phyloP scores from a whole-genome alignment of 352 stramenopile species.

The Globisporangium irregulare region DNA sequence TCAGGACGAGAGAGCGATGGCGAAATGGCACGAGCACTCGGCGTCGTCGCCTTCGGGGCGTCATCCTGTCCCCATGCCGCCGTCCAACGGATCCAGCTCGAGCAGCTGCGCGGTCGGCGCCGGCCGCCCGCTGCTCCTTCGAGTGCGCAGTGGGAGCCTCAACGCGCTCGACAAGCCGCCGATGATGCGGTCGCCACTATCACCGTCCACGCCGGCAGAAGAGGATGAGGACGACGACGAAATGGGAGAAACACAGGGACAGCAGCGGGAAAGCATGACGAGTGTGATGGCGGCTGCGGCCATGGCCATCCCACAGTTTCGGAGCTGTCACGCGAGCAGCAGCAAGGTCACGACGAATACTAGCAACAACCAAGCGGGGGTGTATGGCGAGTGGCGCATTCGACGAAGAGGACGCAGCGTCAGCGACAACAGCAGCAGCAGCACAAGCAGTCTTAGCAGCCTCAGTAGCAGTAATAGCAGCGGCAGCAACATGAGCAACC shows the following conservation, averaged over 20 bases:
- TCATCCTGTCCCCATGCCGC: neutral
- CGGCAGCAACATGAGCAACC: slow-evolving; percentile 19
- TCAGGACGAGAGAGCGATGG: slow-evolving; percentile 10
- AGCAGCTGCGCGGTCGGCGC: slow-evolving; percentile 2
- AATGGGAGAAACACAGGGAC: neutral
- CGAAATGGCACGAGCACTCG: slow-evolving; percentile 13
- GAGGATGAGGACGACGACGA: neutral
- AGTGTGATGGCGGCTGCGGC: slow-evolving; percentile 9
- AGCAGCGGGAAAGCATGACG: neutral
- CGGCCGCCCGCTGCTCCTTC: slow-evolving; percentile 1
- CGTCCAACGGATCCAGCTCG: neutral
- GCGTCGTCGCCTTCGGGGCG: neutral
- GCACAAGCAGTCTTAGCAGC: slow-evolving; percentile 51
- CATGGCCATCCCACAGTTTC: slow-evolving; percentile 45
- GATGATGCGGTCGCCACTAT: neutral
- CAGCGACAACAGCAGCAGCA: slow-evolving; percentile 64
- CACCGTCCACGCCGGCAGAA: neutral
- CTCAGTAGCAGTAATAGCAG: slow-evolving; percentile 42
- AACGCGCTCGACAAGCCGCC: slow-evolving; percentile 14
- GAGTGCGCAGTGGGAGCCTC: slow-evolving; percentile 18
- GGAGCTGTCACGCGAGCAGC: slow-evolving; percentile 35
- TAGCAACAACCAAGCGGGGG: slow-evolving; percentile 18
- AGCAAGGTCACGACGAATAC: slow-evolving; percentile 1
- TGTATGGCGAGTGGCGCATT: slow-evolving; percentile 28
- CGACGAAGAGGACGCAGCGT: slow-evolving; percentile 45